A percentile compares a stretch with the other conserved stretches of the same genome.
Evolutionary conservation across 164 flowering plant genomes (phyloP).

Genomic region (Cinnamomum micranthum): DNA sequence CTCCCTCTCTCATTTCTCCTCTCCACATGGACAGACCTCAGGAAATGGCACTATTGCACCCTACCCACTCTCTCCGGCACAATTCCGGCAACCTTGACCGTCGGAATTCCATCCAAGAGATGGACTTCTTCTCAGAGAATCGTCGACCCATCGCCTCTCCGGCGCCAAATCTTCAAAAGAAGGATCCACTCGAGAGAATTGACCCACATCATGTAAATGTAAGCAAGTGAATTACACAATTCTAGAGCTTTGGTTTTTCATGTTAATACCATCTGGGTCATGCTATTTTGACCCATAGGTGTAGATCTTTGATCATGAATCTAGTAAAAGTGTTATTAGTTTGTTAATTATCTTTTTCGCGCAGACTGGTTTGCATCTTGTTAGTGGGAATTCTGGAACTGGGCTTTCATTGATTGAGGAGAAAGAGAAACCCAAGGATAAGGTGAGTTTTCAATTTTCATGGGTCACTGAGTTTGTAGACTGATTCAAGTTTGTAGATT

Average conservation of each 20-base stretch:
- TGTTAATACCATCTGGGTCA: not conserved
- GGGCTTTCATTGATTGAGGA: not conserved
- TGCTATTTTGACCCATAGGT: not conserved
- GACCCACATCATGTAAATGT: slow-evolving; percentile 4
- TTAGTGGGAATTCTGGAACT: not conserved
- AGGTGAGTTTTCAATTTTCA: not conserved
- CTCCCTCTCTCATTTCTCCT: not conserved
- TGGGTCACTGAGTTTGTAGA: not conserved
- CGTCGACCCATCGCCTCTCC: not conserved
- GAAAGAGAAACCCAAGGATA: slow-evolving; percentile 9
- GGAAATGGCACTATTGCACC: slow-evolving; percentile 27
- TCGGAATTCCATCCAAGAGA: slow-evolving; percentile 5
- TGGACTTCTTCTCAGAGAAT: slow-evolving; percentile 20
- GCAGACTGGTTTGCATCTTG: slow-evolving; percentile 18
- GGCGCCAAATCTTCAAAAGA: not conserved
- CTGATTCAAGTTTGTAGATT: not conserved
- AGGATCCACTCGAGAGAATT: not conserved
- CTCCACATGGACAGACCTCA: slow-evolving; percentile 23
- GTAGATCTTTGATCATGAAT: not conserved
- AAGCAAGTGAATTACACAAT: not conserved
- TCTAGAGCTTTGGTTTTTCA: not conserved
- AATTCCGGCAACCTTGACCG: slow-evolving; percentile 5
- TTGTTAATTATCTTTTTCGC: not conserved
- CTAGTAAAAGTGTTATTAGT: not conserved
- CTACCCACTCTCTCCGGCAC: slow-evolving; percentile 27